Percentiles rank a stretch among this genome's conserved stretches.
These are phyloP conservation scores for Mercurialis annua DNA, from an alignment of 345 rosid genomes.

Conservation along the genomic window DNA sequence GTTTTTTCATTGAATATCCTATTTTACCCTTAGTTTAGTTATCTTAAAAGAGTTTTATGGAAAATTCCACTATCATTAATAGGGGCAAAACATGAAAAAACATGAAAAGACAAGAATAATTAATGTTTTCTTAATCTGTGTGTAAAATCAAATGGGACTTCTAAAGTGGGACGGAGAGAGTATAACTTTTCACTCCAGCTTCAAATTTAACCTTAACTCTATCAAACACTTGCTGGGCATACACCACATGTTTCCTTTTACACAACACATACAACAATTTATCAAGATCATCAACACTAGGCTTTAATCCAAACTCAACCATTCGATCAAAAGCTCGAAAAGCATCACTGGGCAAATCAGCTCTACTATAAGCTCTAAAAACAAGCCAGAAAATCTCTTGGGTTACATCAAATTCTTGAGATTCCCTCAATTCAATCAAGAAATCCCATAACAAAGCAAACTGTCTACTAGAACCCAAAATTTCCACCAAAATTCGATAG, in stretches of 20 bases:
- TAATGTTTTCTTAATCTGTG: no score
- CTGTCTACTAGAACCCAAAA: conserved; percentile 59
- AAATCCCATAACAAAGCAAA: conserved; percentile 84
- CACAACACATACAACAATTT: conserved; percentile 56
- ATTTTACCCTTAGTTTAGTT: no score
- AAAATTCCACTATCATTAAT: no score
- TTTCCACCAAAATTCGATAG: conserved; percentile 63
- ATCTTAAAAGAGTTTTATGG: no score
- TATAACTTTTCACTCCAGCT: conserved; percentile 49
- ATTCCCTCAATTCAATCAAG: conserved; percentile 58
- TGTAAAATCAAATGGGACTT: no score
- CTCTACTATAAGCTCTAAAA: conserved; percentile 70
- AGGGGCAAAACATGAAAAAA: no score
- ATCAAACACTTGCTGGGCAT: conserved; percentile 56
- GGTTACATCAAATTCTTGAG: conserved; percentile 32
- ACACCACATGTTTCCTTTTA: conserved; percentile 57
- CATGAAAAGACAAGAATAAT: no score
- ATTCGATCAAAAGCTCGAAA: conserved; percentile 67
- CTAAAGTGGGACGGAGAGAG: no score
- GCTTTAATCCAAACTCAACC: conserved; percentile 74
- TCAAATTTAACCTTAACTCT: conserved; percentile 36
- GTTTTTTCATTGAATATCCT: no score
- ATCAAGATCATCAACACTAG: conserved; percentile 59
- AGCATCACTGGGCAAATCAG: conserved; percentile 68
- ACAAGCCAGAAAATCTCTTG: conserved; percentile 65